Evolutionary conservation across 2,329 filamentous ascomycete species (phyloP), one percentile per base, ranked within the genome.

Genomic region (Cadophora malorum): DNA sequence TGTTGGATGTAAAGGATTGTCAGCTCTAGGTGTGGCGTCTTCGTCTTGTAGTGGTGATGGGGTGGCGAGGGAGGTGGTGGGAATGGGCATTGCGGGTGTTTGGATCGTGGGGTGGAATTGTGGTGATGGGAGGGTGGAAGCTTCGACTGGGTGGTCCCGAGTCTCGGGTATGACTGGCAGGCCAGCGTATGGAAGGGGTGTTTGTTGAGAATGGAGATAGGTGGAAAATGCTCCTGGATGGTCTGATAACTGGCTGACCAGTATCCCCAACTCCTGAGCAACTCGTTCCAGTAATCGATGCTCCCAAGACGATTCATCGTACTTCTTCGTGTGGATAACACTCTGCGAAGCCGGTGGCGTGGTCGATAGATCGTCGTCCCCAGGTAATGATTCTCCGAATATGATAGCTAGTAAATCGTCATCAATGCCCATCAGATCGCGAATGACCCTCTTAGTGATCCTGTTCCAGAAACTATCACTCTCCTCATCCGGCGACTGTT

Each of bases 201-300:
- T 84, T 71, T 89, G 83, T 73, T 90, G 86, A 62, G 91, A 81
- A 66, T 86, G 86, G 25, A 87, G 82, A 77, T 96, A 97, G 0
- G 92, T 93, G 16, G 90, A 91, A 78, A 98, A 98, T 0, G 95
- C 93, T 1, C 93, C 93, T 0, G 95, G 94, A 71, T 97, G 91
- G 68, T 92, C 91, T 33, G 92, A 92, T 59, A 98, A 83, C 71
- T 94, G 92, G 76, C 93, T 88, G 31, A 97, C 91, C 16, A 97
- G 83, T 38, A 92, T 82, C 10, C 94, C 95, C 5, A 99, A 86
- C 80, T 99, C 96, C 64, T 88, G 89, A 3, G 96, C 93, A 71
- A 99, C 91, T 65, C 91, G 88, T 75, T 97, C 91, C 2, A 99
- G 83, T 23, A 97, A 85, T 67, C 89, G 89, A 59, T 91, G 83